phyloP scores from a whole-genome alignment of 495 filamentous ascomycete species.

The Penicillium riverlandense region DNA sequence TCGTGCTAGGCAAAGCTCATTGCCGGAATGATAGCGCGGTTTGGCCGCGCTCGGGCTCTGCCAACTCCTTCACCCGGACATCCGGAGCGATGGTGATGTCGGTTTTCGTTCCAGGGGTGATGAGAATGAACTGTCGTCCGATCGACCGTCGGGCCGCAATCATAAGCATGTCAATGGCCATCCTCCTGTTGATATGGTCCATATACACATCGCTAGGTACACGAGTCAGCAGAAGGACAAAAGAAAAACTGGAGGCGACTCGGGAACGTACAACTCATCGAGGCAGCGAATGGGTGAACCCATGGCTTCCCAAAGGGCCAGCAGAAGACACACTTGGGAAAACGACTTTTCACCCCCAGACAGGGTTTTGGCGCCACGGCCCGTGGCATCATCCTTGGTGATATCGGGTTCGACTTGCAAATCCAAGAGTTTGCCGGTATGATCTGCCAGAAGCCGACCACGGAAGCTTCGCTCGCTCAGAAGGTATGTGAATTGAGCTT shows the following conservation, averaged over 20 bases:
- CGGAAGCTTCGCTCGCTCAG: slow-evolving; percentile 84
- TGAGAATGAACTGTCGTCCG: slow-evolving; percentile 90
- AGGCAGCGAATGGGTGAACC: slow-evolving; percentile 88
- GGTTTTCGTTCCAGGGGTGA: slow-evolving; percentile 82
- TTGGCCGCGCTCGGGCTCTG: slow-evolving; percentile 53
- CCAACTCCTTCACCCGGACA: slow-evolving; percentile 78
- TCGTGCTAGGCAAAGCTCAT: background rate
- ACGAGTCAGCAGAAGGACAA: slow-evolving; percentile 11
- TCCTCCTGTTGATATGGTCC: slow-evolving; percentile 91
- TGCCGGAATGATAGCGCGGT: slow-evolving; percentile 26
- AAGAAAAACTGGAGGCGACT: background rate
- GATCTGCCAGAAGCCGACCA: slow-evolving; percentile 71
- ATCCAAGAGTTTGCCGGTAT: slow-evolving; percentile 63
- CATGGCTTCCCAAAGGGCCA: slow-evolving; percentile 97
- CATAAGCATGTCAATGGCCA: slow-evolving; percentile 93
- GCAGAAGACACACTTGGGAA: slow-evolving; percentile 86
- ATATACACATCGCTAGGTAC: slow-evolving; percentile 82
- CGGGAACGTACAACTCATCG: slow-evolving; percentile 73
- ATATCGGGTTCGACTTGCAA: slow-evolving; percentile 78
- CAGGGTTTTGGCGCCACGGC: slow-evolving; percentile 80
- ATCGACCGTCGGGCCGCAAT: slow-evolving; percentile 74
- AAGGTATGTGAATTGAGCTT: slow-evolving; percentile 79
- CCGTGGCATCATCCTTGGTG: slow-evolving; percentile 55
- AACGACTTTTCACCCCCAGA: slow-evolving; percentile 97
- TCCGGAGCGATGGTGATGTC: slow-evolving; percentile 65